Base-by-base conservation (phyloP, 345 rosid species). In the Brassica juncea region DNA sequence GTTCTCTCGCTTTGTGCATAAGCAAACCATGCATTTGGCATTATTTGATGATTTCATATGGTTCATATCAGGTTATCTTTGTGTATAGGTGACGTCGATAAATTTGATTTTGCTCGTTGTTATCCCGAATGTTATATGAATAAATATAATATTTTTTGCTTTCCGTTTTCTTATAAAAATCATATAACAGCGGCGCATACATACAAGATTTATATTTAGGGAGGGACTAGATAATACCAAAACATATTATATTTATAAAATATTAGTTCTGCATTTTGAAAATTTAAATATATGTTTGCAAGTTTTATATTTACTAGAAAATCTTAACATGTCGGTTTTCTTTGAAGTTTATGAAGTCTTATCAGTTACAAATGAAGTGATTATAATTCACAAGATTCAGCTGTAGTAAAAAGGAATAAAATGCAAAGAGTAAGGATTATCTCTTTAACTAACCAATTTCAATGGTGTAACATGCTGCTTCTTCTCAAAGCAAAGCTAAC, bases 401-500 rank as follows among this genome's bases (percentile, higher is more conserved):
- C 10, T 25, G 47, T 15, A 19, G 35, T 8, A 34, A n/a, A 58
- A 30, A 12, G 16, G 55, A 49, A 23, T 5, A 6, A 14, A 27
- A 11, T 37, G 37, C n/a, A 59, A 19, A 68, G 44, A 42, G 49
- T 59, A 25, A 6, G 6, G 9, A 59, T 58, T 60, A 42, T 19
- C 19, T 44, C 59, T 28, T 30, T 59, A 57, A 60, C 80, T 12
- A 68, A 76, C 68, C 74, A 60, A 42, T 16, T 30, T 67, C 44
- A 30, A 58, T 1, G 47, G 44, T 39, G n/a, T 34, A 59, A 9
- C 9, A 77, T 61, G 74, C 28, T 47, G 47, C 58, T 16, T 64
- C 76, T 30, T 49, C 75, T 70, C 21, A 54, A 62, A 70, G 39
- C 73, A 55, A n/a, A 2, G 25, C 32, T 44, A 28, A 21, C 25